Base-by-base conservation (phyloP, 306 rosid genomes). In the Trifolium repens region DNA sequence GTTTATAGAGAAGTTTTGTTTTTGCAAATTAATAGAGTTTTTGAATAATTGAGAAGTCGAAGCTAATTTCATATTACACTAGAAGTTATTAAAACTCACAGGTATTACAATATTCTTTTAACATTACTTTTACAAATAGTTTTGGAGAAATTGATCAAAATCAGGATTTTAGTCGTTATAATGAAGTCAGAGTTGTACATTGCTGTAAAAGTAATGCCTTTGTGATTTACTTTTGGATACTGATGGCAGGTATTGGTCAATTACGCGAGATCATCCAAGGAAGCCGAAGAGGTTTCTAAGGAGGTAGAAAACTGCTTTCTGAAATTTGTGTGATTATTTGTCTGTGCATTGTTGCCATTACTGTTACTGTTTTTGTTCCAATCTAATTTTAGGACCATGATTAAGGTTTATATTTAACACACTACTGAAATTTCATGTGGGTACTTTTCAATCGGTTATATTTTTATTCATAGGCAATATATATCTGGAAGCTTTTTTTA, bases 241-340 rank as follows among this genome's bases (percentile, higher is more conserved):
- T 34, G 74, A 52, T 17, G 64, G 37, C 81, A 94, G 97, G 97
- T 94, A 64, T 85, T 94, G 69, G 91, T 94, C 50, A 91, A 94
- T 80, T 94, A 94, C 40, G 98, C 96, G 46, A 91, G 98, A 75
- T 94, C 96, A 37, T 87, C 97, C 73, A 88, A 88, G 88, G 98
- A 89, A 85, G 98, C 96, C 1, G 98, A 90, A 78, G 96, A 94
- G 78, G 97, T 91, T 74, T 83, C 92, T 74, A 90, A 90, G 84
- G 92, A 90, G 98, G 98, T 91, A 79, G 68, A 61, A 49, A 27
- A 77, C 50, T 53, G 40, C 32, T 15, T 57, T 50, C 47, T 49
- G 54, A 27, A 35, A 1, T 16, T 13, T 60, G 24, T 57, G 64
- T 71, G 22, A 58, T 47, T 19, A 22, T 24, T 59, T 27, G 62